Conservation (phyloP, 2,329 filamentous ascomycete genomes). For the Apiospora koreana region DNA sequence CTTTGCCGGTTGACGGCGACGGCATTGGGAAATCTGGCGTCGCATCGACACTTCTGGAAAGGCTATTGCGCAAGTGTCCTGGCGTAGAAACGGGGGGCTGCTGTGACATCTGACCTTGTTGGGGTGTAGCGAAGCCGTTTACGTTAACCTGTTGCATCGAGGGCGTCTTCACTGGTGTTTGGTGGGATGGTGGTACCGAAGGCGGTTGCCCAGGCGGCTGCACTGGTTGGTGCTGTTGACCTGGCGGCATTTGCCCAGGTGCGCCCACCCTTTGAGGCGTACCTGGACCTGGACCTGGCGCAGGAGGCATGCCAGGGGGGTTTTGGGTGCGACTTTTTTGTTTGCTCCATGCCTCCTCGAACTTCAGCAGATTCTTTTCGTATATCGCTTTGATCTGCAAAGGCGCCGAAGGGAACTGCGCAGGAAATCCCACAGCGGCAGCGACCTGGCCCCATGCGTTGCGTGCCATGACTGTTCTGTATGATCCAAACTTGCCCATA, state of each 20-base stretch:
- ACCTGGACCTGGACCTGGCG: slow-evolving; percentile 32
- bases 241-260: slow-evolving; percentile 39
- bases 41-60: slow-evolving; percentile 54
- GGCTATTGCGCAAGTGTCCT: slow-evolving; percentile 50
- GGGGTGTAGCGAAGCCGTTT: slow-evolving; percentile 52
- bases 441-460: slow-evolving; percentile 77
- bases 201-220: slow-evolving; percentile 37
- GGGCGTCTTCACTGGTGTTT: slow-evolving; percentile 48
- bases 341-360: slow-evolving; percentile 69
- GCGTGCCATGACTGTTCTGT: slow-evolving; percentile 67
- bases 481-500: slow-evolving; percentile 77
- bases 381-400: slow-evolving; percentile 74
- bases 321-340: slow-evolving; percentile 57
- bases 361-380: slow-evolving; percentile 72
- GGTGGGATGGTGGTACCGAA: slow-evolving; percentile 43
- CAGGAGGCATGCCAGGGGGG: slow-evolving; percentile 32
- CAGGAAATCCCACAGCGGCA: slow-evolving; percentile 61
- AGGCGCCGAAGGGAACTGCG: slow-evolving; percentile 66
- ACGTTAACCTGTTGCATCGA: slow-evolving; percentile 46
- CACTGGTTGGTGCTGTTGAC: slow-evolving; percentile 29
- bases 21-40: slow-evolving; percentile 47
- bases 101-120: slow-evolving; percentile 44
- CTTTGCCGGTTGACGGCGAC: slow-evolving; percentile 44
- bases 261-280: slow-evolving; percentile 47
- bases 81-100: slow-evolving; percentile 42